These are phyloP conservation scores for Scedosporium boydii DNA, from an alignment of 2,329 filamentous ascomycete species.

Conservation along the genomic window DNA sequence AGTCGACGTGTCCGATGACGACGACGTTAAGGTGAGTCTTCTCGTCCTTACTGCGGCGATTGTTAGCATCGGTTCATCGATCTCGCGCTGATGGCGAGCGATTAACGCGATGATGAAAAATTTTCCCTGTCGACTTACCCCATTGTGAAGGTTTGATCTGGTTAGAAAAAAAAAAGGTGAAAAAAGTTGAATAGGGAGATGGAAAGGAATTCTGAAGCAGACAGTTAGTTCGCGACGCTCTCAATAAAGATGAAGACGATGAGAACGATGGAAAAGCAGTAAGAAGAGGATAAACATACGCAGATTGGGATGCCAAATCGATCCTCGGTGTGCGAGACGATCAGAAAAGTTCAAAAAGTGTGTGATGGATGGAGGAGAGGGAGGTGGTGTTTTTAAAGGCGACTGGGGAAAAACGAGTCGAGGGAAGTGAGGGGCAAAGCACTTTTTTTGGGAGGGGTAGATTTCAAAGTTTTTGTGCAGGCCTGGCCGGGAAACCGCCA, in stretches of 20 bases:
- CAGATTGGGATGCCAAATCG: constrained; percentile 8
- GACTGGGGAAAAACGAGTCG: neutral
- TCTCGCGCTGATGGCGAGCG: neutral
- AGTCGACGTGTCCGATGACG: constrained; percentile 99
- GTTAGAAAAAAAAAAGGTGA: constrained; percentile 12
- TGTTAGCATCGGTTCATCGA: constrained; percentile 2
- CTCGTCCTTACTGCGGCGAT: constrained; percentile 73
- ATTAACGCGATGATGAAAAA: neutral
- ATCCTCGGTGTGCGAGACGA: constrained; percentile 9
- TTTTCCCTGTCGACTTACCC: constrained; percentile 19
- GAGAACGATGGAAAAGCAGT: neutral
- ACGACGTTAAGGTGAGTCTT: constrained; percentile 97
- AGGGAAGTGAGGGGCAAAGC: constrained; percentile 6
- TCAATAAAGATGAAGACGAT: neutral
- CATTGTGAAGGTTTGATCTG: constrained; percentile 23
- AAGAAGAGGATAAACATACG: constrained; percentile 1
- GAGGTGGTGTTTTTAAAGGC: constrained; percentile 7
- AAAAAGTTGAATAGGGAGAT: constrained; percentile 8
- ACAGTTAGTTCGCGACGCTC: neutral
- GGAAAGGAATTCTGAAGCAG: constrained; percentile 2
- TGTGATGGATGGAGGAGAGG: constrained; percentile 5
- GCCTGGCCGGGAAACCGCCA: constrained; percentile 7
- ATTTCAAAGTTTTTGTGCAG: constrained; percentile 9
- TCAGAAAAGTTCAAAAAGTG: constrained; percentile 4
- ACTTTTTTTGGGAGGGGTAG: constrained; percentile 8